Base-by-base conservation (phyloP, 768 basidiomycete genomes). In the Chalciporus pseudorubinellus region DNA sequence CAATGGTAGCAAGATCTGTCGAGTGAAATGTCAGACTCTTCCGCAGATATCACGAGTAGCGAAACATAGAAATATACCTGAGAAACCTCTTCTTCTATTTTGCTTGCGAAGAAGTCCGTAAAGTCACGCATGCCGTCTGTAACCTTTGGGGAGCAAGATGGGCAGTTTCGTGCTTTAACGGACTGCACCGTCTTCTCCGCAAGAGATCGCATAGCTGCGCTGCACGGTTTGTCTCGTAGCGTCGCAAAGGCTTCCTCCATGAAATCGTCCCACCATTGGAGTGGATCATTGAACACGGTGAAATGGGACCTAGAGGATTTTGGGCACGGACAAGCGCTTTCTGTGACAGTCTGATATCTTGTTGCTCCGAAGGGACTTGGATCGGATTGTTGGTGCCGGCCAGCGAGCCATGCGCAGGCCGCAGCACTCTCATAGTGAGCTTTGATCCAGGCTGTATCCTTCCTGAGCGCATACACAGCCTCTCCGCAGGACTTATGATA, bases 191-290 rank as follows among this genome's bases (percentile, higher is more conserved):
- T 50, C 20, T 39, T 47, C 3, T 55, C 52, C 4, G 24, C 50
- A 14, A 2, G 10, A 4, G 26, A 3, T 11, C 46, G 29, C 8
- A 64, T 44, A 2, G 26, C 52, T 21, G 18, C 54, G 3, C 43
- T 47, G 29, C 57, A 68, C 1, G 67, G 59, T 21, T 29, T 63
- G n/a, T 69, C 64, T 2, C 41, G 44, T 40, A 67, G 29, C 4
- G 31, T 43, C 1, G 12, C 10, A 6, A 53, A 56, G 1, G 38
- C 12, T 9, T 44, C 49, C 16, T 56, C 41, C 50, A 57, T 56
- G 19, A 57, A 65, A 1, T 41, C 26, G 0, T 51, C 48, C 63
- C 68, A 67, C 66, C 63, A 63, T 0, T 21, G 28, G 16, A 39
- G 36, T 9, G 38, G 7, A 3, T 1, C 0, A 12, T 14, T 3